A percentile compares a stretch with the other conserved stretches of the same genome.
Conservation (phyloP, 2,329 filamentous ascomycete species). For the Pseudocercospora pini-densiflorae region DNA sequence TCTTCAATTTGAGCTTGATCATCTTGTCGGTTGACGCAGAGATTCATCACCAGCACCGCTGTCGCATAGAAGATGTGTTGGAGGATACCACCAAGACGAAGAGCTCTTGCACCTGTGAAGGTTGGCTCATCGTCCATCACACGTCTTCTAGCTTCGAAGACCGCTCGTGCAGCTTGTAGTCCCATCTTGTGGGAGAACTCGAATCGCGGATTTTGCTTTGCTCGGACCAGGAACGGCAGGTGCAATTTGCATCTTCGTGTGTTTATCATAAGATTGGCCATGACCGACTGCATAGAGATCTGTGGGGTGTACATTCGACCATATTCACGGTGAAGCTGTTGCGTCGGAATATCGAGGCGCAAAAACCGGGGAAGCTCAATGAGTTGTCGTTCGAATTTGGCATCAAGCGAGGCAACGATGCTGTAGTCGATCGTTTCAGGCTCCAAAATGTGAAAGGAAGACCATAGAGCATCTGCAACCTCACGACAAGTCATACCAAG, state of each 20-base stretch:
- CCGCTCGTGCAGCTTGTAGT: constrained; percentile 30
- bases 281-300: constrained; percentile 19
- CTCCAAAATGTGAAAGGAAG: constrained; percentile 30
- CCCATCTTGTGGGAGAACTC: constrained; percentile 28
- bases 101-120: background rate
- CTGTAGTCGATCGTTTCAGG: constrained; percentile 24
- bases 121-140: constrained; percentile 10
- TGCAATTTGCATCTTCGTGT: constrained; percentile 35
- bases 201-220: constrained; percentile 24
- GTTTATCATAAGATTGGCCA: constrained; percentile 30
- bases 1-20: constrained; percentile 21
- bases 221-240: constrained; percentile 35
- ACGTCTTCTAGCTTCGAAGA: constrained; percentile 21
- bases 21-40: constrained; percentile 33
- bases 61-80: constrained; percentile 35
- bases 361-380: constrained; percentile 27
- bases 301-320: constrained; percentile 11
- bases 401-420: constrained; percentile 27
- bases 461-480: constrained; percentile 43
- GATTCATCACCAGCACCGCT: constrained; percentile 35
- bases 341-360: constrained; percentile 16
- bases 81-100: constrained; percentile 26
- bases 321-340: constrained; percentile 20
- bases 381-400: constrained; percentile 26
- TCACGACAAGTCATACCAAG: constrained; percentile 47